phyloP scores from a whole-genome alignment of 306 rosid genomes.

The Corylus heterophylla region DNA sequence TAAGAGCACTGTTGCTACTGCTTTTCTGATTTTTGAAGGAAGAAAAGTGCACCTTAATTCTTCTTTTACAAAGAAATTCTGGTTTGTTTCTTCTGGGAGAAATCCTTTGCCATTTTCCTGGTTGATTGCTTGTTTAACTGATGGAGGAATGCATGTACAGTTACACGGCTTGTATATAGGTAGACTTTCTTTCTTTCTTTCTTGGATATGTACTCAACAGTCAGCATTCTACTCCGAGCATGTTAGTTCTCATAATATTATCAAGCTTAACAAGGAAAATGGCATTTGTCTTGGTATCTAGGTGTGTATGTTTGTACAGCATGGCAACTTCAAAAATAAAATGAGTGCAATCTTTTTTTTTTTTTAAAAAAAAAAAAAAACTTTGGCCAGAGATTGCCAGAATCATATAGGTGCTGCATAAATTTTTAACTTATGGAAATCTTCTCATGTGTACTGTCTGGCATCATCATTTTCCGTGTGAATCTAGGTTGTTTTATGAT shows the following conservation, averaged over 20 bases:
- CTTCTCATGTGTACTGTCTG: not conserved
- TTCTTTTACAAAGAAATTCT: not conserved
- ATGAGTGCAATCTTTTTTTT: not conserved
- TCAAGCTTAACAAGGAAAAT: not conserved
- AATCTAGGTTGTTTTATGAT: not conserved
- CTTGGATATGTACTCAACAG: not conserved
- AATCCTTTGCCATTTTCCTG: slow-evolving; percentile 2
- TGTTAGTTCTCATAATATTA: not conserved
- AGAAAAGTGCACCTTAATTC: no score
- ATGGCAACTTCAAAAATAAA: slow-evolving; percentile 2
- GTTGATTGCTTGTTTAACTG: slow-evolving; percentile 3
- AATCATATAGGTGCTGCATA: not conserved
- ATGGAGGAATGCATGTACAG: slow-evolving; percentile 4
- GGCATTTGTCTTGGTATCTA: not conserved
- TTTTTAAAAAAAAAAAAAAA: not conserved
- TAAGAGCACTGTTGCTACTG: not conserved
- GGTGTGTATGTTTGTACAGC: not conserved
- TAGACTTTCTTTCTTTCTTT: not conserved
- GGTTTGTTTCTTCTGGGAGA: not conserved
- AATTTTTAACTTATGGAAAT: not conserved
- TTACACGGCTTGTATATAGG: not conserved
- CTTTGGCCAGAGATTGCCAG: not conserved
- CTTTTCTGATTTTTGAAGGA: slow-evolving; percentile 3
- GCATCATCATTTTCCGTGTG: not conserved
- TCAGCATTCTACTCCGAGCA: not conserved